These are phyloP conservation scores for Yamadazyma triangularis DNA, from an alignment of 1,139 yeast species.

Conservation along the genomic window DNA sequence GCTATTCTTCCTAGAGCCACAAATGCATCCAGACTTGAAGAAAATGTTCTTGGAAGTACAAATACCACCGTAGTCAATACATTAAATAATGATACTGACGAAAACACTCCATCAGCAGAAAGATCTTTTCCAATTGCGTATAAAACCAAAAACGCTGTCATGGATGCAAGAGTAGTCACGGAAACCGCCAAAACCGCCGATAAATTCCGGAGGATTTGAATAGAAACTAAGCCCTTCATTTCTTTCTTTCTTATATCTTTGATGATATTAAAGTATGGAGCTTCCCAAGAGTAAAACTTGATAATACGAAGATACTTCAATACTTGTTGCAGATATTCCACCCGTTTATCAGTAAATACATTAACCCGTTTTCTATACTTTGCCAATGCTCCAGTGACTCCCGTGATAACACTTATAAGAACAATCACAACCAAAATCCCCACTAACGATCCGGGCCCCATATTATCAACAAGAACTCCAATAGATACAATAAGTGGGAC, in stretches of 20 bases:
- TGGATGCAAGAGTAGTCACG: constrained; percentile 62
- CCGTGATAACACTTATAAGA: constrained; percentile 19
- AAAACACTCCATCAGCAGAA: constrained; percentile 67
- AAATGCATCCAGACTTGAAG: constrained; percentile 64
- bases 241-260: constrained; percentile 45
- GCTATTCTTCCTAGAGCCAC: constrained; percentile 61
- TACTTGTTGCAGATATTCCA: constrained; percentile 31
- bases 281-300: constrained; percentile 62
- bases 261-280: constrained; percentile 48
- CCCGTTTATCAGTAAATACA: constrained; percentile 29
- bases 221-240: constrained; percentile 40
- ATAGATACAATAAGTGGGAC: constrained; percentile 27
- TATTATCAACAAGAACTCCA: constrained; percentile 27
- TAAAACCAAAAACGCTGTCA: constrained; percentile 68
- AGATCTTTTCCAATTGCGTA: constrained; percentile 50
- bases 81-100: constrained; percentile 68
- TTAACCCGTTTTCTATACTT: constrained; percentile 23
- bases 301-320: constrained; percentile 32
- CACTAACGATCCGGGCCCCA: constrained; percentile 31
- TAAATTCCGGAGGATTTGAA: constrained; percentile 56
- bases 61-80: constrained; percentile 46
- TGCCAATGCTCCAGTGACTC: constrained; percentile 21
- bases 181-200: constrained; percentile 54
- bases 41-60: constrained; percentile 66
- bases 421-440: constrained; percentile 28